Percentiles rank a stretch among this genome's conserved stretches.
Conservation (phyloP, 1,284 basidiomycete species). For the Farysia itapuensis region DNA sequence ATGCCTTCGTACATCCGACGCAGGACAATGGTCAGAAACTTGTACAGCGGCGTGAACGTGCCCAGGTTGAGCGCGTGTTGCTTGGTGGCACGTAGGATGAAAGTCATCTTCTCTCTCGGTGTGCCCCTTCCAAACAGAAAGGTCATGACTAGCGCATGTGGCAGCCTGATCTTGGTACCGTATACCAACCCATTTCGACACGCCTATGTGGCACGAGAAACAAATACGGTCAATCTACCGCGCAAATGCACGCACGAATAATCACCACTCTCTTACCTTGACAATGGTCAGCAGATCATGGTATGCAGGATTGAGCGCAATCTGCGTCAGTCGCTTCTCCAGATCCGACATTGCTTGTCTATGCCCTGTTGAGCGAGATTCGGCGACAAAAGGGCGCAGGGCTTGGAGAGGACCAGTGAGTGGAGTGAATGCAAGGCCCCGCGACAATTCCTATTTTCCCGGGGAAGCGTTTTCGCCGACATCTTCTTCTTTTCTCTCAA, state of each 20-base stretch:
- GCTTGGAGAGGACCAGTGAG: too few relatives aligned
- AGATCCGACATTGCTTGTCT: conserved; percentile 40
- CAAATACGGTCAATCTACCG: neutral
- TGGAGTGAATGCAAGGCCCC: too few relatives aligned
- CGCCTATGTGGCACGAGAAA: conserved; percentile 56
- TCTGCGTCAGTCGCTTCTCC: conserved; percentile 31
- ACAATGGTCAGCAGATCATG: conserved; percentile 88
- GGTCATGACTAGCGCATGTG: conserved; percentile 99
- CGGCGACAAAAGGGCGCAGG: too few relatives aligned
- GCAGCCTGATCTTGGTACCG: conserved; percentile 88
- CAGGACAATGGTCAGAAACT: conserved; percentile 78
- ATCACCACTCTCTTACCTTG: too few relatives aligned
- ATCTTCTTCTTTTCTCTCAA: too few relatives aligned
- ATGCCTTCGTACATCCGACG: conserved; percentile 68
- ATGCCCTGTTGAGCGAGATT: too few relatives aligned
- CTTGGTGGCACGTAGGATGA: conserved; percentile 83
- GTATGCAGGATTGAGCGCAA: conserved; percentile 68
- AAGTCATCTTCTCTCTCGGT: conserved; percentile 65
- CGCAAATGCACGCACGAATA: neutral
- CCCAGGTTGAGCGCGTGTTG: conserved; percentile 85
- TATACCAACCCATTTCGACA: conserved; percentile 94
- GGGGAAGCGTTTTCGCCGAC: too few relatives aligned
- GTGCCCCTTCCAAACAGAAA: conserved; percentile 70
- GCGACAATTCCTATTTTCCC: too few relatives aligned
- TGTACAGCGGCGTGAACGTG: conserved; percentile 93